Percentiles rank a stretch among this genome's conserved stretches.
Evolutionary conservation across 1,139 yeast genomes (phyloP).

Genomic region (Casaregolazyma lundiana): DNA sequence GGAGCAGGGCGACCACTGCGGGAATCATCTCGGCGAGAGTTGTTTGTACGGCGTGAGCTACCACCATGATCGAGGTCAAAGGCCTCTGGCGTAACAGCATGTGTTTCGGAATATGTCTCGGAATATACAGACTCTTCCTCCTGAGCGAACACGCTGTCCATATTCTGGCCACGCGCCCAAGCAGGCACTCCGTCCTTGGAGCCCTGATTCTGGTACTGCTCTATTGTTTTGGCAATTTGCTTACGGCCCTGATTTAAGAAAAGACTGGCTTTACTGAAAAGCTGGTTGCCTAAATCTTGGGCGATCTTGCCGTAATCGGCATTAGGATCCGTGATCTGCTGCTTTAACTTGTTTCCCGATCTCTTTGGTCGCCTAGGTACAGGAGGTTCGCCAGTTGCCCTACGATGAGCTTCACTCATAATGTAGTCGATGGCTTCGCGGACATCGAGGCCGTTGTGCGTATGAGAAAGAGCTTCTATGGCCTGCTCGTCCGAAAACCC

Average conservation of each 20-base stretch:
- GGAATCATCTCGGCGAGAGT: background rate
- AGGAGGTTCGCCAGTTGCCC: constrained; percentile 25
- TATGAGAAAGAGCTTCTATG: constrained; percentile 51
- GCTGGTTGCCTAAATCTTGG: constrained; percentile 57
- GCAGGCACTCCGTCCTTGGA: constrained; percentile 51
- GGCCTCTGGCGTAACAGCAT: background rate
- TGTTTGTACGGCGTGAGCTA: background rate
- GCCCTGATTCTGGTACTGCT: constrained; percentile 47
- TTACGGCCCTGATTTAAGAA: constrained; percentile 58
- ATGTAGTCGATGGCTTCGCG: constrained; percentile 64
- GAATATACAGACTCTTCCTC: background rate
- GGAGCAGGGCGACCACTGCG: too few species aligned
- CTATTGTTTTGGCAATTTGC: constrained; percentile 61
- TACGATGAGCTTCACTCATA: constrained; percentile 53
- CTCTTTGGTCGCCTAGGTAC: constrained; percentile 6
- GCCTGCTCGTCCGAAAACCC: constrained; percentile 68
- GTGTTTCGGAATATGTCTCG: background rate
- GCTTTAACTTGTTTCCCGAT: background rate
- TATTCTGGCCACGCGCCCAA: constrained; percentile 64
- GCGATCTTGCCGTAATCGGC: constrained; percentile 44
- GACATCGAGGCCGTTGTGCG: constrained; percentile 54
- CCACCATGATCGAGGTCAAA: background rate
- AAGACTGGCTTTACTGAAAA: constrained; percentile 59
- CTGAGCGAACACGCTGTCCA: background rate
- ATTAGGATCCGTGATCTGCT: constrained; percentile 4